These are phyloP conservation scores for Saccharomyces jurei DNA, from an alignment of 805 yeast genomes.

Conservation along the genomic window DNA sequence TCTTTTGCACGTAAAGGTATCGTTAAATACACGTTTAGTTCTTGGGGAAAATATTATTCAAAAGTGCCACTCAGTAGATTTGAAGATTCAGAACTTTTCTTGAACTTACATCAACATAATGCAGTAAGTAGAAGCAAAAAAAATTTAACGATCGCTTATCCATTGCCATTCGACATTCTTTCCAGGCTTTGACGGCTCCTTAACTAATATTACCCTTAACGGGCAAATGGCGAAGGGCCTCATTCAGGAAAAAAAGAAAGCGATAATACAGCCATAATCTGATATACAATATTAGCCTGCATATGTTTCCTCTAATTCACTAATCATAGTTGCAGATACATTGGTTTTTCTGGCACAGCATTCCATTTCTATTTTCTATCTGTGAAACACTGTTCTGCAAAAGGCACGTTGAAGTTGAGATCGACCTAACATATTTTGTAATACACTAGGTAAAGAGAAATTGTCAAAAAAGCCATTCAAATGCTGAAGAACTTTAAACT, in stretches of 20 bases:
- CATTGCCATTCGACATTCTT: background rate
- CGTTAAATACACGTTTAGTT: no score
- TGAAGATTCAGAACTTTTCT: no score
- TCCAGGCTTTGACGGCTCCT: background rate
- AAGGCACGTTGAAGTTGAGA: background rate
- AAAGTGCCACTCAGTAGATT: no score
- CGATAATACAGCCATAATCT: background rate
- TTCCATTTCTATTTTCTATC: background rate
- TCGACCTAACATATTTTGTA: background rate
- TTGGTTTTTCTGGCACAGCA: background rate
- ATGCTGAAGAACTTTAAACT: conserved; percentile 27
- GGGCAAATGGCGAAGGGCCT: background rate
- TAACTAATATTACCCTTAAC: background rate
- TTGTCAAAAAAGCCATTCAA: background rate
- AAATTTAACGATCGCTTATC: background rate
- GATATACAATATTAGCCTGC: background rate
- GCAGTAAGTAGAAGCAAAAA: background rate
- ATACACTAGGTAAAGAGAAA: background rate
- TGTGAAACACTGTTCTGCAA: background rate
- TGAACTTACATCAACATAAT: no score
- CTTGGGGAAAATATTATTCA: no score
- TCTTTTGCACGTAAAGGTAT: no score
- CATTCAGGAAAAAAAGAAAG: background rate
- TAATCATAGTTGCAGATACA: background rate
- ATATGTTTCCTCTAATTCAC: background rate